These are phyloP conservation scores for Penicillium sp. DNA, from an alignment of 2,329 filamentous ascomycete genomes.

Conservation along the genomic window DNA sequence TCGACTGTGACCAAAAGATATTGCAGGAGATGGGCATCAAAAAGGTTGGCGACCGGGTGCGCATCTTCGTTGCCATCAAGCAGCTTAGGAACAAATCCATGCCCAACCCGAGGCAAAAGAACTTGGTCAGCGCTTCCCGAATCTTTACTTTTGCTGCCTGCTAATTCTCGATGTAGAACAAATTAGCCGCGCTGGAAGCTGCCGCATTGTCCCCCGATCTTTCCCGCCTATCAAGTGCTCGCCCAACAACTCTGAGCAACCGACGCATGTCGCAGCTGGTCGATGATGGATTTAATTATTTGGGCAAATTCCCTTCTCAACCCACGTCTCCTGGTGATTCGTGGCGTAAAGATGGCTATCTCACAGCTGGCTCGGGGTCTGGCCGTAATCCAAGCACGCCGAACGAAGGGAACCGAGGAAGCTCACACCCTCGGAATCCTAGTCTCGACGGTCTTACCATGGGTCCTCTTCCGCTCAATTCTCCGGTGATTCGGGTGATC, in stretches of 20 bases:
- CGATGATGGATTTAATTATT: conserved; percentile 43
- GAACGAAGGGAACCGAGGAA: conserved; percentile 63
- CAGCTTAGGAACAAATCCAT: conserved; percentile 74
- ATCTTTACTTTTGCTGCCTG: background rate
- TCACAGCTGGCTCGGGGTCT: conserved; percentile 54
- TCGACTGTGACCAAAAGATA: conserved; percentile 95
- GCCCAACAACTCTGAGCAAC: conserved; percentile 51
- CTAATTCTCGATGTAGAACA: conserved; percentile 61
- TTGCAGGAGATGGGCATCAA: conserved; percentile 98
- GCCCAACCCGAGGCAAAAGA: conserved; percentile 75
- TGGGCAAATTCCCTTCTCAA: conserved; percentile 61
- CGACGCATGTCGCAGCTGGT: conserved; percentile 60
- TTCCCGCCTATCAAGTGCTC: conserved; percentile 60
- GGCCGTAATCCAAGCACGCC: conserved; percentile 60
- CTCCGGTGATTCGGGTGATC: conserved; percentile 89
- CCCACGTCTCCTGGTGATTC: conserved; percentile 63
- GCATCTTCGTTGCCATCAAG: conserved; percentile 82
- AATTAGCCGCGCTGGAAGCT: conserved; percentile 74
- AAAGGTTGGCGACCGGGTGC: conserved; percentile 93
- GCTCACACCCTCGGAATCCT: conserved; percentile 73
- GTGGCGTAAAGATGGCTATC: conserved; percentile 54
- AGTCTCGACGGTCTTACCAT: conserved; percentile 85
- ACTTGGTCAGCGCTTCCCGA: conserved; percentile 64
- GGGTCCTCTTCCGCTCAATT: conserved; percentile 78
- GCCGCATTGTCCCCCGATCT: conserved; percentile 63